Base-by-base conservation (phyloP, 1,139 yeast genomes). In the Magnusiomyces paraingens region DNA sequence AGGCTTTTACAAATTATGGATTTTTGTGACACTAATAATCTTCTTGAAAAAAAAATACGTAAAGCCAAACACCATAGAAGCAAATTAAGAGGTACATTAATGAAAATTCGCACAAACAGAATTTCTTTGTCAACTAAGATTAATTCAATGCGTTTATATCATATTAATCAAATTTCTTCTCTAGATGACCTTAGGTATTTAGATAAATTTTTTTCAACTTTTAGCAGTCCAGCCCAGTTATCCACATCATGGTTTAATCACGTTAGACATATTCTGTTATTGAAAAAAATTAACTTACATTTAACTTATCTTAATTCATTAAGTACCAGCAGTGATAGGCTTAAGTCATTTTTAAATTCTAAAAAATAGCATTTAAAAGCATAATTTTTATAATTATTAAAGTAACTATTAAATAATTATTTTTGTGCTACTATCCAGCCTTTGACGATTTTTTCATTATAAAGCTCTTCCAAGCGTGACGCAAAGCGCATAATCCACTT, bases 401-500 rank as follows among this genome's bases (percentile, higher is more conserved):
- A n/a, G n/a, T n/a, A n/a, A n/a, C 32, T 26, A 5, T 26, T 26
- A 26, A 4, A 26, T 26, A 36, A 36, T 11, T 36, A n/a, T n/a
- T n/a, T 36, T 12, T 36, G 40, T 8, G 12, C 17, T n/a, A 11
- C 3, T 14, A 50, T 21, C 62, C 62, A 59, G 15, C 52, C 56
- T 5, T 29, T 39, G 17, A 59, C 21, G 18, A 59, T 55, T 48
- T 55, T 61, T 10, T 51, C 49, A 14, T 53, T 46, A 51, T 69
- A 67, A 20, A 66, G 58, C 41, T 51, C 56, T 12, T 62, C 60
- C 22, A 70, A 57, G 56, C 52, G 52, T 15, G 62, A 52, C 3
- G 53, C 47, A 53, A 76, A 77, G 40, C 68, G 67, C 15, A 62
- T 59, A 17, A 83, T 71, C 85, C 86, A 81, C 0, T 62, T 60